Conservation (phyloP, 176 grass and related monocot species). For the Carex myosuroides region DNA sequence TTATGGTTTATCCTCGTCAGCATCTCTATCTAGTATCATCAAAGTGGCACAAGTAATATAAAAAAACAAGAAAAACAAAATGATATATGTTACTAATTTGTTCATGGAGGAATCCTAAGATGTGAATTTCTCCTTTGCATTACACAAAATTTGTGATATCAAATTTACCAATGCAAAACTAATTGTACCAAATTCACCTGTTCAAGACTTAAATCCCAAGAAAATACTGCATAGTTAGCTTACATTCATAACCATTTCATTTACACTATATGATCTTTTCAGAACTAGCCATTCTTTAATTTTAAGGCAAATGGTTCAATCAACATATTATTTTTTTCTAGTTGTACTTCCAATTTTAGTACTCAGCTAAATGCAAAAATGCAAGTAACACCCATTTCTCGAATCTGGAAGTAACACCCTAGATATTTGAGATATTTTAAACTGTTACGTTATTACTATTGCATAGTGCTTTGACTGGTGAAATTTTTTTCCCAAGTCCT, state of each 20-base stretch:
- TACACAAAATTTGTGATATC: neutral
- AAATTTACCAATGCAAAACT: neutral
- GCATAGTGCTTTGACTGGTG: neutral
- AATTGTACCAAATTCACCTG: neutral
- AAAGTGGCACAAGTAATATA: conserved; percentile 3
- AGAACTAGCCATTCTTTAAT: neutral
- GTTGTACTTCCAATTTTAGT: neutral
- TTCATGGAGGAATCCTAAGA: neutral
- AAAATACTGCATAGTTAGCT: neutral
- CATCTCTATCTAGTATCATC: conserved; percentile 51
- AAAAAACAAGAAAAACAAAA: neutral
- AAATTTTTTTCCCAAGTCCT: neutral
- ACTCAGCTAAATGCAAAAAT: neutral
- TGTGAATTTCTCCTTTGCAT: neutral
- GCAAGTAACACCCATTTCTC: neutral
- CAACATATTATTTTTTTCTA: neutral
- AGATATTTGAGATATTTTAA: neutral
- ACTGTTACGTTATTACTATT: neutral
- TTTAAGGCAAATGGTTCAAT: neutral
- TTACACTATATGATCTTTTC: neutral
- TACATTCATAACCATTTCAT: neutral
- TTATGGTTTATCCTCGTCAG: conserved; percentile 80
- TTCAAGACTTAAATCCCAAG: neutral
- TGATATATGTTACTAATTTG: neutral
- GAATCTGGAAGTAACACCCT: neutral